phyloP scores from a whole-genome alignment of 106 monocot genomes.

The Dendrobium nobile region DNA sequence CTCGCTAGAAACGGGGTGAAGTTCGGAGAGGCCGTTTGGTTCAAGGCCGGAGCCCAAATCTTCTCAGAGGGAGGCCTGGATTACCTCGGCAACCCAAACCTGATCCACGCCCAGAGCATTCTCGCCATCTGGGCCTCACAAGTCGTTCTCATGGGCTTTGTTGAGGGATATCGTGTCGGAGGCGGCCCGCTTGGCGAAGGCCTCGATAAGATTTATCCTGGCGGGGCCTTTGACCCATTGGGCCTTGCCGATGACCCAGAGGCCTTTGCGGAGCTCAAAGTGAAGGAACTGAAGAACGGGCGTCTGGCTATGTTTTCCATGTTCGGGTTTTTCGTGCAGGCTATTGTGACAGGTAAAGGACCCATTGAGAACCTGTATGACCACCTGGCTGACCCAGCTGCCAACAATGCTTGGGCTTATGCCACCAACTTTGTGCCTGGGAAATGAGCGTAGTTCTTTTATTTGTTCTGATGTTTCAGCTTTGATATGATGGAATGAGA shows the following conservation, averaged over 20 bases:
- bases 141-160: conserved; percentile 81
- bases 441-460: conserved; percentile 19
- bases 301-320: conserved; percentile 31
- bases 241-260: conserved; percentile 54
- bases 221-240: conserved; percentile 48
- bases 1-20: conserved; percentile 52
- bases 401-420: conserved; percentile 69
- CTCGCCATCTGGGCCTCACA: conserved; percentile 59
- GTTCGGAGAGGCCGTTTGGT: conserved; percentile 69
- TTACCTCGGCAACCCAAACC: conserved; percentile 56
- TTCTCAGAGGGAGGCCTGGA: conserved; percentile 72
- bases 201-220: conserved; percentile 50
- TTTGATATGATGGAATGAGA: too few species aligned
- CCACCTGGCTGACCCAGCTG: conserved; percentile 37
- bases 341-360: conserved; percentile 40
- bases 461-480: too few species aligned
- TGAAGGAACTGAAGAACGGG: conserved; percentile 39
- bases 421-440: conserved; percentile 89
- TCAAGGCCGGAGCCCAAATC: conserved; percentile 71
- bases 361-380: conserved; percentile 52
- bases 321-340: conserved; percentile 40
- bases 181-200: conserved; percentile 68
- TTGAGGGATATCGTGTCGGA: conserved; percentile 77
- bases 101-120: conserved; percentile 62
- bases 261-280: conserved; percentile 49